A percentile compares a stretch with the other conserved stretches of the same genome.
These are phyloP conservation scores for Emericellopsis terricola DNA, from an alignment of 495 filamentous ascomycete species.

Conservation along the genomic window DNA sequence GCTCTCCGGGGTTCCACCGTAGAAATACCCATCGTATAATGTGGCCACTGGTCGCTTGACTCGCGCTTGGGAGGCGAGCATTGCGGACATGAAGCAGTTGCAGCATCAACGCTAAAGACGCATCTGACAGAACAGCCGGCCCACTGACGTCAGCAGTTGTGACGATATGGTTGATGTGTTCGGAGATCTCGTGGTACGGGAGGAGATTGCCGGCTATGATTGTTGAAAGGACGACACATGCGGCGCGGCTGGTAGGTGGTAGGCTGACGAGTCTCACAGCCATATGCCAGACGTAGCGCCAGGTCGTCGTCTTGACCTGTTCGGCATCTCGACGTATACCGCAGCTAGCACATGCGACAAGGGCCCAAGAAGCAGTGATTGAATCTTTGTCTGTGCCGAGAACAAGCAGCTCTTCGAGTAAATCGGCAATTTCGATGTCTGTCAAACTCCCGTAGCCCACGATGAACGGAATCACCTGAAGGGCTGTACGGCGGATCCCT, in stretches of 20 bases:
- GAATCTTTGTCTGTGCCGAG: conserved; percentile 19
- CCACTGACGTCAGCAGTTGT: conserved; percentile 63
- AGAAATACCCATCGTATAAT: conserved; percentile 65
- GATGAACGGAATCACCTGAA: conserved; percentile 70
- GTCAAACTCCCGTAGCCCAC: conserved; percentile 18
- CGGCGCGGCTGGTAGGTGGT: conserved; percentile 52
- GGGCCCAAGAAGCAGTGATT: conserved; percentile 27
- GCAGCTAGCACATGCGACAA: conserved; percentile 34
- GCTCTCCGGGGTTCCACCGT: conserved; percentile 49
- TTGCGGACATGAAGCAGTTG: conserved; percentile 39
- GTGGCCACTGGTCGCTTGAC: conserved; percentile 43
- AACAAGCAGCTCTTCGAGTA: conserved; percentile 15
- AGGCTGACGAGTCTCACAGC: conserved; percentile 52
- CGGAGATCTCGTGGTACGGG: conserved; percentile 39
- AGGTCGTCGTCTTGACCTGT: conserved; percentile 15
- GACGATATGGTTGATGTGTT: conserved; percentile 50
- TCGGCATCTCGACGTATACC: neutral
- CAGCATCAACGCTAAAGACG: conserved; percentile 56
- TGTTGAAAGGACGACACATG: conserved; percentile 55
- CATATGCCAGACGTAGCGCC: conserved; percentile 63
- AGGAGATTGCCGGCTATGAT: conserved; percentile 46
- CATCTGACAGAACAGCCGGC: conserved; percentile 61
- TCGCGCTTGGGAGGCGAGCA: conserved; percentile 43
- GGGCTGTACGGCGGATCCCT: conserved; percentile 39
- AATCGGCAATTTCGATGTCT: conserved; percentile 19